A percentile compares a stretch with the other conserved stretches of the same genome.
These are phyloP conservation scores for Yamadazyma akitaensis DNA, from an alignment of 805 yeast genomes.

Conservation along the genomic window DNA sequence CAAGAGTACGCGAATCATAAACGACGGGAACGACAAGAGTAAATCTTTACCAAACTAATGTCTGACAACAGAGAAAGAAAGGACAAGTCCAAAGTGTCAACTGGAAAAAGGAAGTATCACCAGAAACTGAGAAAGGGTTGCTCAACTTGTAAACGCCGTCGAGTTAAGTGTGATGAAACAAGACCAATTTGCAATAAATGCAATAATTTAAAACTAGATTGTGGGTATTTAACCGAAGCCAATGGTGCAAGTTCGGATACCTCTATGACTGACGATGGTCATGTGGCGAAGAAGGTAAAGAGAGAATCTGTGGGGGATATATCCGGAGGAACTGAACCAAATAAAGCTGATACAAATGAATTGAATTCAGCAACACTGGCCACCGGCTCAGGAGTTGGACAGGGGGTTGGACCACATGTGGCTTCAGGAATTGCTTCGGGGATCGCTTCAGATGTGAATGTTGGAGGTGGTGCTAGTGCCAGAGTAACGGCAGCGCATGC, in stretches of 20 bases:
- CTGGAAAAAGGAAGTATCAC: slow-evolving; percentile 83
- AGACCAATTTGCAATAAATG: slow-evolving; percentile 82
- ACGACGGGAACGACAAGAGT: slow-evolving; percentile 9
- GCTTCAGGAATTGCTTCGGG: too few species aligned
- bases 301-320: neutral
- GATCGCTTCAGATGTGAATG: too few species aligned
- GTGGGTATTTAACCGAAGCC: slow-evolving; percentile 51
- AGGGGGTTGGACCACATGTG: too few species aligned
- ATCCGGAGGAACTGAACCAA: neutral
- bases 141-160: slow-evolving; percentile 78
- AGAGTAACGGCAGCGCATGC: neutral
- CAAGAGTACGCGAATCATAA: slow-evolving; percentile 2
- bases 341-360: too few species aligned
- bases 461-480: neutral
- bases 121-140: slow-evolving; percentile 88
- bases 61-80: slow-evolving; percentile 1
- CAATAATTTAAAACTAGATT: slow-evolving; percentile 69
- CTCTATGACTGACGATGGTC: neutral
- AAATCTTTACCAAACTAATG: neutral
- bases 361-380: too few species aligned
- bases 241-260: slow-evolving; percentile 5
- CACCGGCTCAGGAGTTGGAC: too few species aligned
- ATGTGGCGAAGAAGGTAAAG: neutral
- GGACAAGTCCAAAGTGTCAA: slow-evolving; percentile 25
- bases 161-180: slow-evolving; percentile 90